Evolutionary conservation across 306 rosid species (phyloP), one percentile per base, ranked within the genome.

Genomic region (Dalbergia cultrata): DNA sequence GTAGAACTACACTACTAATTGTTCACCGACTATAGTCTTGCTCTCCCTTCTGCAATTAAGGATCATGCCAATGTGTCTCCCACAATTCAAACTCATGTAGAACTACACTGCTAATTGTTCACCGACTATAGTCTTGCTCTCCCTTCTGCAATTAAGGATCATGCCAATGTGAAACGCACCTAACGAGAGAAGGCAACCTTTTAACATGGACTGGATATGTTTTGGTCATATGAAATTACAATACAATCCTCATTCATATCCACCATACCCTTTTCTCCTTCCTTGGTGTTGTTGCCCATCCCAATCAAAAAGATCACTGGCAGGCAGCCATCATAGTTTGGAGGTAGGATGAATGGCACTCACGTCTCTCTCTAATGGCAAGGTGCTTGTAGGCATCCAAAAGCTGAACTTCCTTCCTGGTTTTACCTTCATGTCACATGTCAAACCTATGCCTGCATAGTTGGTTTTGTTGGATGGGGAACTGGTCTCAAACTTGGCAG

Each of bases 401-500:
- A 67, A 86, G 88, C 31, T 18, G 95, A 93, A 70, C 97, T 93
- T 82, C 99, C 97, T 21, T 95, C 97, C 0, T 93, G 99, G 99
- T 92, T 93, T 83, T 91, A 95, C 81, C 94, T 95, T 81, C 99
- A 95, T 62, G 88, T 91, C 13, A 83, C 90, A 31, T 93, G 97
- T 80, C 99, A 95, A 75, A 77, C 94, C 66, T 83, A 94, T 44
- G 97, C 97, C 1, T 93, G 93, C 50, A 83, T 89, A 26, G 37
- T 95, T 54, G 99, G 99, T 52, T 94, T 93, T 74, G 95, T 93
- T 72, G 97, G 99, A 33, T 95, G 97, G 97, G 99, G 90, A 18
- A 91, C 97, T n/a, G 97, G 97, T 59, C 84, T 93, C 10, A 93
- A 91, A 75, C 94, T 95, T 7, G 99, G 99, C 3, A 80, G 86